Evolutionary conservation across 805 yeast species (phyloP).

Genomic region (Grigorovia jiainica): DNA sequence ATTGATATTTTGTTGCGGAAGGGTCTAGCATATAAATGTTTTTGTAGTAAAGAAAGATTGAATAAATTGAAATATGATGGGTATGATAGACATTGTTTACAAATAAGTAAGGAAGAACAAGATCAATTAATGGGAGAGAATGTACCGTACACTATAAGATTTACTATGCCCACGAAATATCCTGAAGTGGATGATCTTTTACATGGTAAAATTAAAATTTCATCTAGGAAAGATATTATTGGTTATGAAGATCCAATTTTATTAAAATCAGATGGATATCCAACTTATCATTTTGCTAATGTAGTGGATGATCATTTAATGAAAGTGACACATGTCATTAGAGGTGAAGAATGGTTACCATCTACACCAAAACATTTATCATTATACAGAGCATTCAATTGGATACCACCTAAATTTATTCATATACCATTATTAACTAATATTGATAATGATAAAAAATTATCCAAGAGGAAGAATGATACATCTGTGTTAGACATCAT

Average conservation of each 20-base stretch:
- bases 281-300: constrained; percentile 95
- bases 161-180: constrained; percentile 65
- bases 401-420: constrained; percentile 73
- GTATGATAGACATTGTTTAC: constrained; percentile 75
- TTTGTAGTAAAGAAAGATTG: constrained; percentile 74
- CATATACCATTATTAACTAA: constrained; percentile 87
- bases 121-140: constrained; percentile 22
- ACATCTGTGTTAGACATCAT: constrained; percentile 57
- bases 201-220: constrained; percentile 68
- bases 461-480: constrained; percentile 82
- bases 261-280: constrained; percentile 86
- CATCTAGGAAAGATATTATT: constrained; percentile 48
- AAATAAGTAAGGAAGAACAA: constrained; percentile 35
- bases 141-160: constrained; percentile 48
- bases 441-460: constrained; percentile 53
- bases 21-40: constrained; percentile 80
- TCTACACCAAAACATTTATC: constrained; percentile 94
- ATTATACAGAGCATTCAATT: constrained; percentile 73
- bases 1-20: constrained; percentile 44
- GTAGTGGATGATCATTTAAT: constrained; percentile 91
- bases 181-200: constrained; percentile 62
- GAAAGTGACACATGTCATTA: constrained; percentile 85
- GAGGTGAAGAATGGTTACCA: constrained; percentile 98
- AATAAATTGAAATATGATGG: constrained; percentile 65
- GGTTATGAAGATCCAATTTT: constrained; percentile 78